Evolutionary conservation across 768 basidiomycete genomes (phyloP), one percentile per base, ranked within the genome.

Genomic region (Leccinum longicurvipes): DNA sequence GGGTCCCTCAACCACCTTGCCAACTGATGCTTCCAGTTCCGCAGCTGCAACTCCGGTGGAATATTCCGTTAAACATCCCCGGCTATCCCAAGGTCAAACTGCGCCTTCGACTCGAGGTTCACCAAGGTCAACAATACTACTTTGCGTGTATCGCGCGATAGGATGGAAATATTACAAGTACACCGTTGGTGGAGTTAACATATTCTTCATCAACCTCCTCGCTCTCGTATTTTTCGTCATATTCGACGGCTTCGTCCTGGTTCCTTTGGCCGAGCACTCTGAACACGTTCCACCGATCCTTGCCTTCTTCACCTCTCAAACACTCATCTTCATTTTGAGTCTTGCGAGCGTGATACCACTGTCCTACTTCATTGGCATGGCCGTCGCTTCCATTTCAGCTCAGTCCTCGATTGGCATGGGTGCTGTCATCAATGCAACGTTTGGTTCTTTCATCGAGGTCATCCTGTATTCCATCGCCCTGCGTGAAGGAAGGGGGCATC

Each of bases 361-460:
- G 19, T 94, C 91, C 8, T 99, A 99, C 77, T 99, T 99, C 76
- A 98, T 99, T 67, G 97, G 97, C 17, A 98, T 98, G 97, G 97
- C 97, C 8, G 97, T 99, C 57, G 97, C 97, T 3, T 94, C 91
- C 44, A 98, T 99, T 65, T 93, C 90, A n/a, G 97, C 97, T 0
- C 97, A 98, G 67, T 95, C 93, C 0, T 93, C 91, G 2, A 99
- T 99, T 58, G 97, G 97, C 6, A 97, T 98, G 93, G 97, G 97
- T 60, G 97, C 97, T 2, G 96, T 98, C 63, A 98, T 99, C 78
- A 99, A 99, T 69, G 97, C 97, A 2, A 93, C 93, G 2, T 99
- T 99, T 65, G 97, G 97, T 70, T 94, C 91, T n/a, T 85, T 98
- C 69, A 93, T 99, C 67, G 97, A 99, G 74, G 91, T 99, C 65